Evolutionary conservation across 257 asterid genomes (phyloP).

Genomic region (Nicotiana sylvestris): DNA sequence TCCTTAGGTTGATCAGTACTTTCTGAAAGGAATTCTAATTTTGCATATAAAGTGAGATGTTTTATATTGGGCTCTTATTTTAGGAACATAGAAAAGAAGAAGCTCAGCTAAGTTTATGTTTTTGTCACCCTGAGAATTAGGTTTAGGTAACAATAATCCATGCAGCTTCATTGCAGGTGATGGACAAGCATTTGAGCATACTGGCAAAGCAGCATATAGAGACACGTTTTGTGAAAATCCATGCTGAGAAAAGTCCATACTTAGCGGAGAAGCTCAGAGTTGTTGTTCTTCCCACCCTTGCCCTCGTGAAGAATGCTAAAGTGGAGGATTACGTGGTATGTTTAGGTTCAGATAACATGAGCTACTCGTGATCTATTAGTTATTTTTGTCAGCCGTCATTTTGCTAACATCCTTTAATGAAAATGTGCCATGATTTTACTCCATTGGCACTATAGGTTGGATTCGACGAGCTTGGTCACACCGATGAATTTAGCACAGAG

Average conservation of each 20-base stretch:
- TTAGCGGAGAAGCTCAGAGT: conserved; percentile 87
- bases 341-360: not conserved
- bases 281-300: conserved; percentile 88
- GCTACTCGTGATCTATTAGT: not conserved
- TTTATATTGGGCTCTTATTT: too few relatives aligned
- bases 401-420: not conserved
- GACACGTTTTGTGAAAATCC: conserved; percentile 85
- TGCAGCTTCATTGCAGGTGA: conserved; percentile 50
- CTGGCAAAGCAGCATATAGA: conserved; percentile 88
- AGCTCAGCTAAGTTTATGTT: not conserved
- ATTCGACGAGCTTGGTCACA: conserved; percentile 94
- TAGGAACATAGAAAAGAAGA: not conserved
- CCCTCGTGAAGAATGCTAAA: conserved; percentile 84
- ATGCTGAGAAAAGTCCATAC: conserved; percentile 92
- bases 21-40: too few relatives aligned
- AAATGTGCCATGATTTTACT: not conserved
- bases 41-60: too few relatives aligned
- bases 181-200: conserved; percentile 85
- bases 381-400: not conserved
- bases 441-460: conserved; percentile 54
- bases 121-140: not conserved
- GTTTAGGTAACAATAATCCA: not conserved
- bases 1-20: too few relatives aligned
- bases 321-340: conserved; percentile 95
- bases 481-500: conserved; percentile 85